Percentiles rank a stretch among this genome's conserved stretches.
phyloP scores from a whole-genome alignment of 2,329 filamentous ascomycete species.

The Sarocladiaceae sp. region DNA sequence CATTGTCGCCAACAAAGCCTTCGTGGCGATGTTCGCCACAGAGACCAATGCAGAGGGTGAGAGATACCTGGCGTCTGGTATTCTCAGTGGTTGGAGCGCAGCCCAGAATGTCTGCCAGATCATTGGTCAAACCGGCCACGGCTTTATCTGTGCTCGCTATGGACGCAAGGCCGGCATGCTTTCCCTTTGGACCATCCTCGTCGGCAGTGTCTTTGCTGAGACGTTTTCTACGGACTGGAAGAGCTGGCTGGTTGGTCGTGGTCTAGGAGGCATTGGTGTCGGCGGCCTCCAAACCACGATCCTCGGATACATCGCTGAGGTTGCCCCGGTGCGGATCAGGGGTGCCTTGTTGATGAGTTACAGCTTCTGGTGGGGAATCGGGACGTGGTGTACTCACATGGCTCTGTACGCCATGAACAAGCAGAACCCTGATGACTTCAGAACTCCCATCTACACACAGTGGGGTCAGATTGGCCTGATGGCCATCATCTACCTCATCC shows the following conservation, averaged over 20 bases:
- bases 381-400: conserved; percentile 36
- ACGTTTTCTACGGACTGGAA: conserved; percentile 30
- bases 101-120: conserved; percentile 35
- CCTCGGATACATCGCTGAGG: conserved; percentile 36
- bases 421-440: conserved; percentile 27
- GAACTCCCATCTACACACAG: conserved; percentile 37
- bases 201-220: conserved; percentile 32
- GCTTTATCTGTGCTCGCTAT: conserved; percentile 21
- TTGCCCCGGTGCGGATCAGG: conserved; percentile 34
- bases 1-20: conserved; percentile 33
- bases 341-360: conserved; percentile 36
- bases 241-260: conserved; percentile 34
- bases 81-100: conserved; percentile 32
- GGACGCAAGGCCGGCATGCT: conserved; percentile 29
- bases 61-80: conserved; percentile 27
- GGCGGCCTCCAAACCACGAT: conserved; percentile 37
- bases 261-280: conserved; percentile 32
- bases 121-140: conserved; percentile 29
- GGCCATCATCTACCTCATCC: conserved; percentile 28
- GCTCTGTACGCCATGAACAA: conserved; percentile 31
- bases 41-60: conserved; percentile 20
- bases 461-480: conserved; percentile 39
- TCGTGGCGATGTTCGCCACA: conserved; percentile 28
- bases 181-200: conserved; percentile 25
- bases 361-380: conserved; percentile 39